Conservation (phyloP, 352 stramenopile species). For the Aphanomyces cochlioides region DNA sequence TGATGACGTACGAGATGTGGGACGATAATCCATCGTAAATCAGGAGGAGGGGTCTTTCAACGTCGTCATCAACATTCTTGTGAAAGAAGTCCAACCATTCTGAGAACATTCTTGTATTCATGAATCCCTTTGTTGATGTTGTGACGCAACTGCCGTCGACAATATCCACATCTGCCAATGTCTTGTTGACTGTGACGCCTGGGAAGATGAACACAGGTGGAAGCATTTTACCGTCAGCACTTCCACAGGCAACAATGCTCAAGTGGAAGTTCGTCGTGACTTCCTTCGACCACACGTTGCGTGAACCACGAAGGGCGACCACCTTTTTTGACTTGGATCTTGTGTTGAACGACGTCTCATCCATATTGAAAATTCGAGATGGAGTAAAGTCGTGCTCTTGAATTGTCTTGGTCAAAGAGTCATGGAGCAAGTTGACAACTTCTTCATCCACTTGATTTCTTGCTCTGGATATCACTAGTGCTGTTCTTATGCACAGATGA, state of each 20-base stretch:
- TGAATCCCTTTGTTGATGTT: conserved; percentile 30
- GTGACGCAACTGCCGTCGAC: conserved; percentile 22
- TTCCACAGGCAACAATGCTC: conserved; percentile 7
- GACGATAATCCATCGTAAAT: conserved; percentile 1
- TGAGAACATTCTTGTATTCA: conserved; percentile 6
- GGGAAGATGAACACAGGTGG: conserved; percentile 31
- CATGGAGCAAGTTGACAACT: not conserved
- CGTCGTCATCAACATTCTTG: not conserved
- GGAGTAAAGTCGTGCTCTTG: not conserved
- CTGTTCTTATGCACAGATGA: too few relatives aligned
- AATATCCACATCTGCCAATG: not conserved
- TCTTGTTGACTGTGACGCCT: conserved; percentile 18
- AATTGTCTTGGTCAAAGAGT: not conserved
- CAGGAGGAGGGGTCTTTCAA: not conserved
- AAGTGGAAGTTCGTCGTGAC: not conserved
- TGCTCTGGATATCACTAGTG: too few relatives aligned
- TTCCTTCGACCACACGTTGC: not conserved
- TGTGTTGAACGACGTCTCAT: not conserved
- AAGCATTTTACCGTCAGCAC: conserved; percentile 27
- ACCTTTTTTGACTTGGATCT: not conserved
- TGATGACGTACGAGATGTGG: not conserved
- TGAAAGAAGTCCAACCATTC: conserved; percentile 20
- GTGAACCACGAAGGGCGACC: not conserved
- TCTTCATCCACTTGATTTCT: not conserved
- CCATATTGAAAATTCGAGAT: not conserved